These are phyloP conservation scores for Guadua angustifolia DNA, from an alignment of 176 grass and related monocot species.

Conservation along the genomic window DNA sequence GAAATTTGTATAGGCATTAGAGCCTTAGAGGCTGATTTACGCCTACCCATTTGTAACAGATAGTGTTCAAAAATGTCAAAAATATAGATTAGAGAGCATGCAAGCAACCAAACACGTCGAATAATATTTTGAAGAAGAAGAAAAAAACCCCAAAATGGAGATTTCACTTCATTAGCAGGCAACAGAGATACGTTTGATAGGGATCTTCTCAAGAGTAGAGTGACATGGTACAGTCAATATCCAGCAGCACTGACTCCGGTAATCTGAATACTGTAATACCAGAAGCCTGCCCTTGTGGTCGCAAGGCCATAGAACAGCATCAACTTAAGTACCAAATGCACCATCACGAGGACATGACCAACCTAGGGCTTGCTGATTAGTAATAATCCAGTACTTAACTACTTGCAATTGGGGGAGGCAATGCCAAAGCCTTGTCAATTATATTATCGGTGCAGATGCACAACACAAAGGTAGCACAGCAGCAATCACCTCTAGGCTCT, in stretches of 20 bases:
- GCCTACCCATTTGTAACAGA: neutral
- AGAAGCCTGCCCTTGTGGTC: conserved; percentile 22
- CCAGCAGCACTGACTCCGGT: neutral
- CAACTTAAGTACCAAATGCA: conserved; percentile 21
- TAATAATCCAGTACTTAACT: conserved; percentile 13
- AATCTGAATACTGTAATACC: conserved; percentile 32
- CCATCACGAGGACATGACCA: conserved; percentile 22
- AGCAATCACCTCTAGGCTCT: conserved; percentile 34
- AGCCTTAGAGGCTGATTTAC: neutral
- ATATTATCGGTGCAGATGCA: conserved; percentile 32
- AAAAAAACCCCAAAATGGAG: neutral
- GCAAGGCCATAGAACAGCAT: conserved; percentile 4
- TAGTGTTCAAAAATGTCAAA: neutral
- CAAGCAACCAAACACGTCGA: neutral
- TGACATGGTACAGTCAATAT: conserved; percentile 12
- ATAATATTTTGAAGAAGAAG: neutral
- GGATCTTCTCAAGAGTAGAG: conserved; percentile 14
- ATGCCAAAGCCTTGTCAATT: neutral
- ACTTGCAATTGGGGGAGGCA: conserved; percentile 7
- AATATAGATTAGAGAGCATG: neutral
- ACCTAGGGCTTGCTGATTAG: conserved; percentile 17
- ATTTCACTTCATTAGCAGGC: neutral
- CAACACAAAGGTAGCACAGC: conserved; percentile 24
- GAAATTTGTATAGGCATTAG: neutral
- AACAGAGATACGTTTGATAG: conserved; percentile 9